Evolutionary conservation across 495 filamentous ascomycete genomes (phyloP).

Genomic region (Diplogelasinospora grovesii): DNA sequence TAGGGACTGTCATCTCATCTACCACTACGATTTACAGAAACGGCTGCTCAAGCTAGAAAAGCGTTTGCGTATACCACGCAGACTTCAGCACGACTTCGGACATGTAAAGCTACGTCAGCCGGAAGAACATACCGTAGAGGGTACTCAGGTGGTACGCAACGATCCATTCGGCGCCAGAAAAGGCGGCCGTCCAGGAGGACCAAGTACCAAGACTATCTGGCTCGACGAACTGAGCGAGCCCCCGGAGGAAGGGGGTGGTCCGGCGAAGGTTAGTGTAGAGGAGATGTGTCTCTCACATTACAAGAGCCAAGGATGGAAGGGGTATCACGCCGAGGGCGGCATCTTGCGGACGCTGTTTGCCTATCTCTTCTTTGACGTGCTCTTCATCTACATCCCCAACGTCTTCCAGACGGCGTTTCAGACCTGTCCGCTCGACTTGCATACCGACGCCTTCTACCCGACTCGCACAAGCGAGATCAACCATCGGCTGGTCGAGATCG

Average conservation of each 20-base stretch:
- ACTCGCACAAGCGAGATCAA: slow-evolving; percentile 83
- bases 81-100: slow-evolving; percentile 88
- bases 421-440: slow-evolving; percentile 85
- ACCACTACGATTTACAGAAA: slow-evolving; percentile 92
- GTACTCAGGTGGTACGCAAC: slow-evolving; percentile 64
- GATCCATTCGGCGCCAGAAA: slow-evolving; percentile 32
- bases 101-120: slow-evolving; percentile 73
- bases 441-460: slow-evolving; percentile 90
- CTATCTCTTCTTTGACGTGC: slow-evolving; percentile 86
- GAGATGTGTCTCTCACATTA: slow-evolving; percentile 89
- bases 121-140: slow-evolving; percentile 64
- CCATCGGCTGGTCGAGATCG: slow-evolving; percentile 75
- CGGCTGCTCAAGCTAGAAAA: slow-evolving; percentile 85
- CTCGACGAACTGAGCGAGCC: slow-evolving; percentile 62
- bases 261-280: slow-evolving; percentile 54
- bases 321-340: slow-evolving; percentile 86
- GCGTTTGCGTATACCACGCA: slow-evolving; percentile 70
- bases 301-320: slow-evolving; percentile 79
- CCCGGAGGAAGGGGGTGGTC: slow-evolving; percentile 57
- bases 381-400: slow-evolving; percentile 91
- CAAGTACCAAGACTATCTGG: slow-evolving; percentile 79
- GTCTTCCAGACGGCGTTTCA: slow-evolving; percentile 96
- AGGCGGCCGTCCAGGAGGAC: slow-evolving; percentile 32
- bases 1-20: slow-evolving; percentile 78
- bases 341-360: slow-evolving; percentile 87